Conservation (phyloP, 1,284 basidiomycete genomes). For the Singerocomus inundabilis region DNA sequence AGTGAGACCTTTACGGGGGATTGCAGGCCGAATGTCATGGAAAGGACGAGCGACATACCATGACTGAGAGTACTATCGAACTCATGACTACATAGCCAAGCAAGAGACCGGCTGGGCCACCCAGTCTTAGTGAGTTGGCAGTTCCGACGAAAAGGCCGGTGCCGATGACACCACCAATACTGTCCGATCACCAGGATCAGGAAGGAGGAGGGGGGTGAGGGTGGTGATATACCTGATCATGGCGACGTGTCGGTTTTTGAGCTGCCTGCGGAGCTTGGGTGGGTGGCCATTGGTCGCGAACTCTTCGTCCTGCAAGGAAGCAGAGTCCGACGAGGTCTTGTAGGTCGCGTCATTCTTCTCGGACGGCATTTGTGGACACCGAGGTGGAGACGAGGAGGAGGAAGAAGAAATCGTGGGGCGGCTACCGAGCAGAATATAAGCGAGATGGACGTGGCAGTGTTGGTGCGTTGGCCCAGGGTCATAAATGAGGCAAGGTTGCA, state of each 20-base stretch:
- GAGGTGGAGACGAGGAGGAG: background rate
- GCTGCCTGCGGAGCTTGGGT: slow-evolving; percentile 47
- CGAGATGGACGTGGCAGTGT: slow-evolving; percentile 19
- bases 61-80: slow-evolving; percentile 60
- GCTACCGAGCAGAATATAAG: too few relatives aligned
- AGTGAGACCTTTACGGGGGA: slow-evolving; percentile 33
- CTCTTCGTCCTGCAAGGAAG: slow-evolving; percentile 27
- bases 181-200: slow-evolving; percentile 11
- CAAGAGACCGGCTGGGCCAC: slow-evolving; percentile 63
- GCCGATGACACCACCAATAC: slow-evolving; percentile 74
- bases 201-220: background rate
- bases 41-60: slow-evolving; percentile 36
- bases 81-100: slow-evolving; percentile 65
- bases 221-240: slow-evolving; percentile 56
- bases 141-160: slow-evolving; percentile 72
- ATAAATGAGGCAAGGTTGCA: too few relatives aligned
- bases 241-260: slow-evolving; percentile 67
- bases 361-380: slow-evolving; percentile 8
- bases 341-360: slow-evolving; percentile 23
- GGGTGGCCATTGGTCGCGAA: slow-evolving; percentile 3
- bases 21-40: background rate
- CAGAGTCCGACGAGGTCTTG: slow-evolving; percentile 11
- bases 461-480: too few relatives aligned
- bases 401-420: too few relatives aligned
- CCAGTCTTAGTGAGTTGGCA: slow-evolving; percentile 49